Conservation (phyloP, 306 rosid genomes). For the Medicago ruthenica region DNA sequence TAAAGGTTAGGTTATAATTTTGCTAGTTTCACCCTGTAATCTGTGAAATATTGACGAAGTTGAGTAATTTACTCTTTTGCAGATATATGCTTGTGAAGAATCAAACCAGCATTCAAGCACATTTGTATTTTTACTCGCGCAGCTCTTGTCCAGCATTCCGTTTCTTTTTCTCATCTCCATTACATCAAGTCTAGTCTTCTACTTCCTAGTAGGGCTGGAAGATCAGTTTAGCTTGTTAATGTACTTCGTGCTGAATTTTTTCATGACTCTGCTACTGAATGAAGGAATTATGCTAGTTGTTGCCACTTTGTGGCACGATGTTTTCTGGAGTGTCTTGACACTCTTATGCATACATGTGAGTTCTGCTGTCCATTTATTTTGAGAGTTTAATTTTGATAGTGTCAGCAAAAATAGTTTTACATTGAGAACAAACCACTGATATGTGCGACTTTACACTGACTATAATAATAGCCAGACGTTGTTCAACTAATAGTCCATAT, state of each 20-base stretch:
- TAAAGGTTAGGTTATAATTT: too few relatives aligned
- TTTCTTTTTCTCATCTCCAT: conserved; percentile 96
- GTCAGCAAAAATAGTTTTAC: background rate
- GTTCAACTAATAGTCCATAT: background rate
- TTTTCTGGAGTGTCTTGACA: conserved; percentile 85
- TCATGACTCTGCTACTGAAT: conserved; percentile 84
- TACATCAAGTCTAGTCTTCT: conserved; percentile 89
- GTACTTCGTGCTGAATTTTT: conserved; percentile 97
- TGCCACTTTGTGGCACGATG: conserved; percentile 74
- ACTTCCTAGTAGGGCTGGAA: conserved; percentile 83
- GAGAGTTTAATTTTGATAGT: background rate
- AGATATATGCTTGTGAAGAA: conserved; percentile 87
- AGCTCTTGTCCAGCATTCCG: conserved; percentile 95
- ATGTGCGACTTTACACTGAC: background rate
- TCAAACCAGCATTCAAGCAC: conserved; percentile 88
- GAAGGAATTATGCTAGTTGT: conserved; percentile 89
- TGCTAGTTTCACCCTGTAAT: background rate
- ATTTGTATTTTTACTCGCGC: conserved; percentile 83
- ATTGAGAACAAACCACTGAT: background rate
- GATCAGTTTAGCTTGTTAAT: conserved; percentile 93
- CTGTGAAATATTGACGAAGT: conserved; percentile 16
- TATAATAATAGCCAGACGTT: background rate
- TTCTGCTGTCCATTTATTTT: conserved; percentile 26
- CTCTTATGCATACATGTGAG: conserved; percentile 82
- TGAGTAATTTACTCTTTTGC: conserved; percentile 48